These are phyloP conservation scores for Colletotrichum australisinense DNA, from an alignment of 2,329 filamentous ascomycete genomes.

Conservation along the genomic window DNA sequence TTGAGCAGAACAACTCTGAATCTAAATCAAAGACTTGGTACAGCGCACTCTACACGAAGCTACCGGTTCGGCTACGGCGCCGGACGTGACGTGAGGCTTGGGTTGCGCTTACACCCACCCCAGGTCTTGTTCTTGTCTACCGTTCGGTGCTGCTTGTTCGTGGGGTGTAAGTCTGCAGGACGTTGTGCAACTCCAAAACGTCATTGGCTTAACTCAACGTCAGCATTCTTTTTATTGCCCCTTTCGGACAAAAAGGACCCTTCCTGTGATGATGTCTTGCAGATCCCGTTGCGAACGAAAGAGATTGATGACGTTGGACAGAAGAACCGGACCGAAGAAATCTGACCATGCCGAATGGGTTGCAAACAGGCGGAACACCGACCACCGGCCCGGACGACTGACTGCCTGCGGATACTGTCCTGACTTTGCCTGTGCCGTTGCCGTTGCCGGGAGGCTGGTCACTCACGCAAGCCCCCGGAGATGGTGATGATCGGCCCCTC, in stretches of 20 bases:
- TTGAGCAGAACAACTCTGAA: neutral
- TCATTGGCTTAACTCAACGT: neutral
- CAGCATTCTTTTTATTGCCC: neutral
- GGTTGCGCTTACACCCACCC: neutral
- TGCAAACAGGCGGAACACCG: neutral
- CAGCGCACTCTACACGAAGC: neutral
- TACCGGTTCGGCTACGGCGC: neutral
- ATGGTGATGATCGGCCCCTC: constrained; percentile 3
- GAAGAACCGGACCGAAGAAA: neutral
- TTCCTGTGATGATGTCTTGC: neutral
- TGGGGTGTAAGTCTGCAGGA: neutral
- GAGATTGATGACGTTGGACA: neutral
- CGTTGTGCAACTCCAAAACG: neutral
- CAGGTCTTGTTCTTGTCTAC: neutral
- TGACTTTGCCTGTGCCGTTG: neutral
- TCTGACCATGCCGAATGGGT: neutral
- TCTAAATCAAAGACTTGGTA: neutral
- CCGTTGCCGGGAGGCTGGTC: neutral
- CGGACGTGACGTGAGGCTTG: neutral
- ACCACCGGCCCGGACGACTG: neutral
- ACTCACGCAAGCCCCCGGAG: neutral
- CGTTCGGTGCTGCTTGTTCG: neutral
- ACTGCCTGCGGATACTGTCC: too few species aligned
- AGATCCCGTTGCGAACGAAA: neutral
- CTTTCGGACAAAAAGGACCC: neutral